Evolutionary conservation across 2,329 filamentous ascomycete genomes (phyloP).

Genomic region (Phialophora verrucosa): DNA sequence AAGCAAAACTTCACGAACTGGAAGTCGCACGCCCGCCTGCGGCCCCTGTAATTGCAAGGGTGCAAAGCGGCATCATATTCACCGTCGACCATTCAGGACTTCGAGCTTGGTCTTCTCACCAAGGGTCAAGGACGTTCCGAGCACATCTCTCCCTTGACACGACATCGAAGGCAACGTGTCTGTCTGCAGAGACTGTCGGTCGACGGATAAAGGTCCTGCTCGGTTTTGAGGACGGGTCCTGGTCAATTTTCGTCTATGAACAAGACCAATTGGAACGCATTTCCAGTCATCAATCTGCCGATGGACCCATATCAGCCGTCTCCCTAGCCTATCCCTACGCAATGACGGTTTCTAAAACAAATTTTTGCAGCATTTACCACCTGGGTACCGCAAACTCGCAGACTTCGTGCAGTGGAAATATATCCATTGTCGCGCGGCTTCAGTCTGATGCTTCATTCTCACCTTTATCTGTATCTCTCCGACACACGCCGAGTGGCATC

Average conservation of each 20-base stretch:
- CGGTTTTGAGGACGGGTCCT: slow-evolving; percentile 74
- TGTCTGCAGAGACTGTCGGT: slow-evolving; percentile 65
- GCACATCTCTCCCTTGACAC: slow-evolving; percentile 51
- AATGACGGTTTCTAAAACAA: slow-evolving; percentile 75
- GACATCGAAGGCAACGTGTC: slow-evolving; percentile 60
- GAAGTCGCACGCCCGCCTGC: slow-evolving; percentile 62
- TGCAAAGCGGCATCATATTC: slow-evolving; percentile 76
- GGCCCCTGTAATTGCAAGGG: slow-evolving; percentile 73
- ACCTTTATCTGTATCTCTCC: slow-evolving; percentile 81
- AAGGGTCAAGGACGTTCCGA: slow-evolving; percentile 62
- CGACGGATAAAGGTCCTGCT: slow-evolving; percentile 65
- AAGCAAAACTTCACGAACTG: slow-evolving; percentile 79
- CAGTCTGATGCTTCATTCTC: slow-evolving; percentile 77
- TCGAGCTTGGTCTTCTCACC: slow-evolving; percentile 76
- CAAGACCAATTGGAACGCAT: slow-evolving; percentile 36
- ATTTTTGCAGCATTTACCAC: slow-evolving; percentile 76
- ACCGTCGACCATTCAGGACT: slow-evolving; percentile 76
- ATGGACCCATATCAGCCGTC: slow-evolving; percentile 69
- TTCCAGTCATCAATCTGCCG: slow-evolving; percentile 62
- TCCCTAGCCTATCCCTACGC: slow-evolving; percentile 77
- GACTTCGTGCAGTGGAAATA: not conserved
- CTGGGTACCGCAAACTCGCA: slow-evolving; percentile 64
- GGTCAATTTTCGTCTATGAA: slow-evolving; percentile 67
- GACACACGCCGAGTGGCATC: slow-evolving; percentile 65
- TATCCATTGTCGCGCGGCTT: slow-evolving; percentile 26